Evolutionary conservation across 2,329 filamentous ascomycete species (phyloP), one percentile per base, ranked within the genome.

Genomic region (Beauveria scarabaeidicola): DNA sequence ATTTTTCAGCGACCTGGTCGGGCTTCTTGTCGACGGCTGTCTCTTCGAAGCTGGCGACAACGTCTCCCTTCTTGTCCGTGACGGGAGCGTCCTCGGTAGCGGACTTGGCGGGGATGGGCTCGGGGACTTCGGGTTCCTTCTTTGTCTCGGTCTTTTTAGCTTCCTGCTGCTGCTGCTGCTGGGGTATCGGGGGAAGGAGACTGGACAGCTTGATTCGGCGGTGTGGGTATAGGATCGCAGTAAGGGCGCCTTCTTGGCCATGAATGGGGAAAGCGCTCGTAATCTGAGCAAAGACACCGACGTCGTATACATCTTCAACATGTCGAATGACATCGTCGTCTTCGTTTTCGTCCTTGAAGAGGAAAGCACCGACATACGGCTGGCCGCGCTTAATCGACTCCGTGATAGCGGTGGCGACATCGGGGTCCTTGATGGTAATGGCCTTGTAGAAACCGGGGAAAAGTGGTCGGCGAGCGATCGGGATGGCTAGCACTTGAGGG

Each of bases 371-470:
- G 44, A 99, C 91, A 68, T 99, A 99, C 25, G 93, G 95, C 73
- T 99, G 95, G 0, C 94, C 94, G 56, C 93, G 83, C 80, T 96
- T 96, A 72, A 97, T 90, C 81, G 96, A 94, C 70, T 99, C 95
- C 61, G 92, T 89, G 65, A 99, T 96, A 23, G 94, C 94, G 43
- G 87, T 86, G 15, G 92, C 89, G 40, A 99, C 94, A 66, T 94
- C 89, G 19, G 89, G 90, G 69, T 99, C 91, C 70, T 90, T 88
- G 66, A 99, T 96, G 3, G 93, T 99, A 66, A 99, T 94, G 10
- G 94, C 93, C 75, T 99, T 99, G 78, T 99, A 99, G 75, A 97
- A 99, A 1, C 94, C 94, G 1, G 94, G 94, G 74, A 97, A 99
- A 13, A 99, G 78, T 11, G 94, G 94, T 57, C 94, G 83, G 72